These are phyloP conservation scores for Periconia macrospinosa DNA, from an alignment of 2,329 filamentous ascomycete species.

Conservation along the genomic window DNA sequence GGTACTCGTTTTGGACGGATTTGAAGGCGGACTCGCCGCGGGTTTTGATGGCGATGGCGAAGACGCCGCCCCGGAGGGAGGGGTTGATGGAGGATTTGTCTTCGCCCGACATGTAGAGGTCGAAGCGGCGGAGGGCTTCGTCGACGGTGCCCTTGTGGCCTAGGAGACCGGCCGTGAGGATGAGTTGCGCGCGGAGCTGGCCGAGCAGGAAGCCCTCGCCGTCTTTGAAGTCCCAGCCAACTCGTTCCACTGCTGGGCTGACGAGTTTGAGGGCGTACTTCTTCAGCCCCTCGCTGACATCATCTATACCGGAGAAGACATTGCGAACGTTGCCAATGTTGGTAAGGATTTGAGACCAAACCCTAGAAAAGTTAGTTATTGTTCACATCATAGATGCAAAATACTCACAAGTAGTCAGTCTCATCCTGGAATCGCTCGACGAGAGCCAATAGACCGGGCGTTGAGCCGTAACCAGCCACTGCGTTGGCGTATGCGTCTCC, in stretches of 20 bases:
- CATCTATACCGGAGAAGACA: constrained; percentile 78
- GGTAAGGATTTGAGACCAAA: constrained; percentile 83
- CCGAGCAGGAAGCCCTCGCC: constrained; percentile 80
- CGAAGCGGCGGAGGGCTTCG: constrained; percentile 78
- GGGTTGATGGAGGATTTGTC: constrained; percentile 75
- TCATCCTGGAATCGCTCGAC: constrained; percentile 83
- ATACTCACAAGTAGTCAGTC: constrained; percentile 69
- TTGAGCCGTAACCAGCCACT: constrained; percentile 81
- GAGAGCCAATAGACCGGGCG: constrained; percentile 78
- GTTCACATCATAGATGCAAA: neutral
- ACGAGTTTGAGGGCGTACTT: constrained; percentile 80
- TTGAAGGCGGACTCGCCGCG: constrained; percentile 70
- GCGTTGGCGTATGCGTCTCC: constrained; percentile 89
- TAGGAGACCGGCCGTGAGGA: constrained; percentile 72
- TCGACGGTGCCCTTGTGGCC: constrained; percentile 73
- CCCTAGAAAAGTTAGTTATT: constrained; percentile 46
- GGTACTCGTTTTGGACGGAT: constrained; percentile 82
- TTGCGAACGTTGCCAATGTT: constrained; percentile 76
- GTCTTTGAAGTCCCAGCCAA: constrained; percentile 83
- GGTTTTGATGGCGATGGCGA: constrained; percentile 75
- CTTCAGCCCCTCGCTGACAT: constrained; percentile 72
- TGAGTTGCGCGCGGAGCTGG: constrained; percentile 79
- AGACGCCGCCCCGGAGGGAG: constrained; percentile 78
- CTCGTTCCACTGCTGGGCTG: constrained; percentile 70
- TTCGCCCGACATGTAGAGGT: constrained; percentile 69